A percentile compares a stretch with the other conserved stretches of the same genome.
Conservation (phyloP, 768 basidiomycete species). For the Leucocoprinus birnbaumii region DNA sequence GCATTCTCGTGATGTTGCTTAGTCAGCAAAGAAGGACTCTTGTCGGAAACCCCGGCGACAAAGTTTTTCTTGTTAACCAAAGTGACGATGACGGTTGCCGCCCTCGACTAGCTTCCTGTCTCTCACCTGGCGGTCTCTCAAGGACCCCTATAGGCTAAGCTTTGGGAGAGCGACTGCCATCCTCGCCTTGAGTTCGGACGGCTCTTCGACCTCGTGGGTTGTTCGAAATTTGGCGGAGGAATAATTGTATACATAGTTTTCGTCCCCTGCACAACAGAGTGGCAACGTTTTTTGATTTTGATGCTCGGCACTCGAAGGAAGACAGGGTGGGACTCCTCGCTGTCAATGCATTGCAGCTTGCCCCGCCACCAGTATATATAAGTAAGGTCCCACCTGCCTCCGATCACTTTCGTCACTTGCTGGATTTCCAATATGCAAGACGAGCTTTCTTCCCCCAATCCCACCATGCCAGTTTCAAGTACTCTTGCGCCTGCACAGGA, state of each 20-base stretch:
- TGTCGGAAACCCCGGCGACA: conserved; percentile 1
- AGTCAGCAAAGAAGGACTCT: conserved; percentile 40
- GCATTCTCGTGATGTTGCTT: conserved; percentile 22
- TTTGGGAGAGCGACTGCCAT: conserved; percentile 58
- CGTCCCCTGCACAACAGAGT: conserved; percentile 1
- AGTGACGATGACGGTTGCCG: conserved; percentile 80
- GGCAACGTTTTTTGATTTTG: conserved; percentile 6
- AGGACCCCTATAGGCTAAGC: conserved; percentile 36
- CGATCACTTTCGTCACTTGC: conserved; percentile 19
- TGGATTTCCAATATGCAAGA: conserved; percentile 18
- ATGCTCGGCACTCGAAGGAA: neutral
- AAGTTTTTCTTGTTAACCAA: conserved; percentile 37
- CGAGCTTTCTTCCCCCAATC: conserved; percentile 15
- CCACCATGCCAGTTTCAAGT: conserved; percentile 25
- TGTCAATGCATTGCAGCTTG: conserved; percentile 1
- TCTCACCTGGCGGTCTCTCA: conserved; percentile 50
- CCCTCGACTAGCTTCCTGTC: conserved; percentile 53
- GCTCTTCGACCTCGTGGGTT: conserved; percentile 46
- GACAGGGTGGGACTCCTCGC: neutral
- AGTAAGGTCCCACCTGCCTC: conserved; percentile 15
- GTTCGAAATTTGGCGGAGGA: conserved; percentile 82
- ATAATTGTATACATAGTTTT: conserved; percentile 34
- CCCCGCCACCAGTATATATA: conserved; percentile 16
- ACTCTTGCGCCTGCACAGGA: conserved; percentile 13
- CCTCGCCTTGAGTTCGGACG: conserved; percentile 82